Percentiles rank a stretch among this genome's conserved stretches.
phyloP scores from a whole-genome alignment of 1,284 basidiomycete genomes.

The Rhodotorula sp. region DNA sequence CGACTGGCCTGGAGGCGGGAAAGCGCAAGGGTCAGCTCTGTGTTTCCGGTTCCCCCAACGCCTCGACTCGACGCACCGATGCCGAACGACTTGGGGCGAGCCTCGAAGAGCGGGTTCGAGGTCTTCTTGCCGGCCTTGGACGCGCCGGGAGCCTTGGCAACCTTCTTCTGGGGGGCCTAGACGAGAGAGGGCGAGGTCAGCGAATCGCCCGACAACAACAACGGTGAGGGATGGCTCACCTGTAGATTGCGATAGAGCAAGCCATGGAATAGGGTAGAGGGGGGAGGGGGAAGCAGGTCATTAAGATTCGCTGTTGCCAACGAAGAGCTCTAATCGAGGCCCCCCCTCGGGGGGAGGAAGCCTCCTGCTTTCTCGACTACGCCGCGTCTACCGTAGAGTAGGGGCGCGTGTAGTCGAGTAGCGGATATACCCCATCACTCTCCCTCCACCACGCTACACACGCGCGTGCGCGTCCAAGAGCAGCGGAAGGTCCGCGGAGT shows the following conservation, averaged over 20 bases:
- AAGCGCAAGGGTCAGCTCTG: neutral
- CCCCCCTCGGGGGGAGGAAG: neutral
- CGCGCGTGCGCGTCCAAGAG: too few relatives aligned
- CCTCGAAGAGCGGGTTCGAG: constrained; percentile 90
- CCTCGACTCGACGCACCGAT: constrained; percentile 60
- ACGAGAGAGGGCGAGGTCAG: neutral
- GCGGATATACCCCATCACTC: neutral
- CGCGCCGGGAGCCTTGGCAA: constrained; percentile 39
- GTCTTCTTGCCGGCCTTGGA: constrained; percentile 67
- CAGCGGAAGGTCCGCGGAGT: too few relatives aligned
- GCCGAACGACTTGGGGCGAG: constrained; percentile 86
- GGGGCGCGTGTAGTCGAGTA: neutral
- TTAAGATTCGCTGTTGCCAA: constrained; percentile 27
- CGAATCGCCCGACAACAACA: neutral
- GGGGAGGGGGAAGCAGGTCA: constrained; percentile 25
- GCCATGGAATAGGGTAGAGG: neutral
- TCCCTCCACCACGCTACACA: neutral
- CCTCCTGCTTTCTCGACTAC: constrained; percentile 7
- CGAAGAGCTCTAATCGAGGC: constrained; percentile 34
- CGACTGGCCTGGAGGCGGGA: constrained; percentile 70
- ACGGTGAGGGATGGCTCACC: constrained; percentile 1
- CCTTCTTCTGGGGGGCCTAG: constrained; percentile 30
- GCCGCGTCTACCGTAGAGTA: neutral
- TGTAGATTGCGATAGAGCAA: neutral
- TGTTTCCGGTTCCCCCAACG: too few relatives aligned